These are phyloP conservation scores for Yarrowia yakushimensis DNA, from an alignment of 805 yeast species.

Conservation along the genomic window DNA sequence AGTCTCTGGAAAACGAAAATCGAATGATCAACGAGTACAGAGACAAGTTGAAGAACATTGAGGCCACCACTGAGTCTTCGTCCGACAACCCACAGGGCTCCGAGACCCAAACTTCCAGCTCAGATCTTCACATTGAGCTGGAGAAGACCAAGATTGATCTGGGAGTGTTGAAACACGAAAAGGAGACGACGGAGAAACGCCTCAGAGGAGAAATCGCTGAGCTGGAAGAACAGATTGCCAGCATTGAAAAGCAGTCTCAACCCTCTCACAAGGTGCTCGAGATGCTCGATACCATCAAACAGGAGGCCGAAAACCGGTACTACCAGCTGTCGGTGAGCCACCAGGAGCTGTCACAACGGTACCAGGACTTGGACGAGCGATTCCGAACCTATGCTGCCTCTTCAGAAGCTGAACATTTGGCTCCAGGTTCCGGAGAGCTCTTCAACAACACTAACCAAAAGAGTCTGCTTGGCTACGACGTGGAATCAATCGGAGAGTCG, in stretches of 20 bases:
- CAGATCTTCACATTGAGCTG: background rate
- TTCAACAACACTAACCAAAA: conserved; percentile 13
- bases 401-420: conserved; percentile 5
- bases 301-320: conserved; percentile 29
- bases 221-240: conserved; percentile 27
- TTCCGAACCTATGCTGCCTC: conserved; percentile 28
- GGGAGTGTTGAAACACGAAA: conserved; percentile 27
- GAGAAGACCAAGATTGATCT: conserved; percentile 17
- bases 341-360: conserved; percentile 34
- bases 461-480: conserved; percentile 10
- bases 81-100: background rate
- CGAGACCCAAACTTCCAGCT: conserved; percentile 12
- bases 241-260: conserved; percentile 25
- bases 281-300: conserved; percentile 28
- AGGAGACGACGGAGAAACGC: conserved; percentile 18
- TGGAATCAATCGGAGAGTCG: conserved; percentile 3
- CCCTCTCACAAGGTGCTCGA: conserved; percentile 26
- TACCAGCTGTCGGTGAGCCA: conserved; percentile 32
- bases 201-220: conserved; percentile 27
- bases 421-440: conserved; percentile 7
- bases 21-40: background rate
- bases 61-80: background rate
- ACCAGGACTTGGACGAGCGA: conserved; percentile 33
- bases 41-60: background rate
- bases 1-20: background rate